Evolutionary conservation across 2,329 filamentous ascomycete species (phyloP), one percentile per base, ranked within the genome.

Genomic region (Arthrobotrys musiformis): DNA sequence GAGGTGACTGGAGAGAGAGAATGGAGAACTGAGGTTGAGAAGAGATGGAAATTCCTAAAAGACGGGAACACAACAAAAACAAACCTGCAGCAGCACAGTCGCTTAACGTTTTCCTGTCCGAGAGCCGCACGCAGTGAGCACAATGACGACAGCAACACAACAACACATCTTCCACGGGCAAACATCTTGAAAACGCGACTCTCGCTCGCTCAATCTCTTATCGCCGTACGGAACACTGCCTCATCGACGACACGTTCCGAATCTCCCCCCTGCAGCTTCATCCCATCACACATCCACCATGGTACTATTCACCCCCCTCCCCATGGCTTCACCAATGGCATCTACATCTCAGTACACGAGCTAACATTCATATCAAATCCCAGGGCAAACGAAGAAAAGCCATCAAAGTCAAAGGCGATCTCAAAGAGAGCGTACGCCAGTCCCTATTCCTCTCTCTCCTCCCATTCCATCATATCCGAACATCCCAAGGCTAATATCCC

Each of bases 301-400:
- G 52, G 52, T 70, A 64, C n/a, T 5, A 7, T 42, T 5, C 11
- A 4, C 19, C 19, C 2, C 5, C 2, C 19, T 9, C 42, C 30
- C 44, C 15, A 24, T n/a, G 50, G 9, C 2, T 6, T 4, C 8
- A 54, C 30, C 2, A 19, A 5, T 15, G 44, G 6, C 4, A 42
- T 50, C 37, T 15, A 46, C 11, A 46, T n/a, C n/a, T n/a, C n/a
- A n/a, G n/a, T 9, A 37, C n/a, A n/a, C 1, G 5, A 48, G 60
- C 60, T 64, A 37, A 50, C 28, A 24, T 26, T 13, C n/a, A 58
- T n/a, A 35, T 58, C 52, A 37, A 58, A 58, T n/a, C n/a, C 22
- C 52, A 78, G 69, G 74, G 74, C 24, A 78, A 78, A 58, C 67
- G 69, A 67, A 78, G 69, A 73, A 73, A 72, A 66, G 69, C 74